These are phyloP conservation scores for Gaertneriomyces sp. DNA, from an alignment of 192 early-diverging fungal species.

Conservation along the genomic window DNA sequence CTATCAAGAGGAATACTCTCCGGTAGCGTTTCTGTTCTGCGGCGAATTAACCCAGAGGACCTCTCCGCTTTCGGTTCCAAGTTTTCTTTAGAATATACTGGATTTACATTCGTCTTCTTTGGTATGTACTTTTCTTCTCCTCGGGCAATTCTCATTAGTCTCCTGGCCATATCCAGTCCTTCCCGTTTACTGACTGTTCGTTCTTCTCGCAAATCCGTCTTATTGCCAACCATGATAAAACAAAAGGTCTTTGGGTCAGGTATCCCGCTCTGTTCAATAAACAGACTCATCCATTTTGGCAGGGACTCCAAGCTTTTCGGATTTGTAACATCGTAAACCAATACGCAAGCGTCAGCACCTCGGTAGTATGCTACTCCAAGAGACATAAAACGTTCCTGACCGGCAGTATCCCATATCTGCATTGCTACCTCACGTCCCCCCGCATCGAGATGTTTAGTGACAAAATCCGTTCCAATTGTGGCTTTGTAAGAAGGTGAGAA, in stretches of 20 bases:
- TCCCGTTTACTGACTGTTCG: constrained; percentile 26
- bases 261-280: constrained; percentile 38
- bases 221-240: constrained; percentile 48
- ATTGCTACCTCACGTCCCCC: constrained; percentile 25
- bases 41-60: background rate
- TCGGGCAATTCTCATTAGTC: constrained; percentile 24
- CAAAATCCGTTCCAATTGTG: constrained; percentile 47
- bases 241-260: constrained; percentile 38
- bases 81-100: background rate
- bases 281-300: constrained; percentile 34
- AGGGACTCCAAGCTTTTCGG: constrained; percentile 31
- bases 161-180: constrained; percentile 27
- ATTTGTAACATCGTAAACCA: constrained; percentile 49
- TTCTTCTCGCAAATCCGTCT: constrained; percentile 27
- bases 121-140: background rate
- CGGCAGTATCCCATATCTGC: constrained; percentile 54
- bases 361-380: constrained; percentile 45
- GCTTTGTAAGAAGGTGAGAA: constrained; percentile 39
- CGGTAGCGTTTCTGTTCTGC: background rate
- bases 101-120: background rate
- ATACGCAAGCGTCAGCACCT: constrained; percentile 48
- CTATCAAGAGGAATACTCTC: too few relatives aligned
- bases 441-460: constrained; percentile 29
- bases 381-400: constrained; percentile 47
- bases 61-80: background rate